These are phyloP conservation scores for Phytophthora hibernalis DNA, from an alignment of 352 stramenopile genomes.

Conservation along the genomic window DNA sequence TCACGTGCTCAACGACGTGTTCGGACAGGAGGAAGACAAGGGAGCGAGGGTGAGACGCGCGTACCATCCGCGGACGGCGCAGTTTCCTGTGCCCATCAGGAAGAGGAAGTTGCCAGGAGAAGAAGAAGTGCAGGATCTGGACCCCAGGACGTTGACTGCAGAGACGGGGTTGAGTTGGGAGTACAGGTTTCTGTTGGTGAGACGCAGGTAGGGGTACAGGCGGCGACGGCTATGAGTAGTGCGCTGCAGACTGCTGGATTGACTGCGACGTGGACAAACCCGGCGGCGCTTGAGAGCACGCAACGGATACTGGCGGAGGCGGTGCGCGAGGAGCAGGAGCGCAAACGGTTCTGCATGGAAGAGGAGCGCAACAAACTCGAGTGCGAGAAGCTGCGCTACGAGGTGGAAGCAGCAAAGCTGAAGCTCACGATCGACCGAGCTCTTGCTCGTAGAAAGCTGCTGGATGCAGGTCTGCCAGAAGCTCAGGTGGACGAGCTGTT, in stretches of 20 bases:
- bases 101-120: constrained; percentile 25
- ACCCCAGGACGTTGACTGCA: not conserved
- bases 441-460: constrained; percentile 59
- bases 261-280: constrained; percentile 31
- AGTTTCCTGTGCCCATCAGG: constrained; percentile 3
- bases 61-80: constrained; percentile 20
- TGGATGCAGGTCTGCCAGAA: constrained; percentile 53
- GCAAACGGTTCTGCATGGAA: constrained; percentile 66
- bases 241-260: constrained; percentile 22
- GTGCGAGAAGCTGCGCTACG: constrained; percentile 68
- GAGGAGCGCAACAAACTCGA: constrained; percentile 68
- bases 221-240: not conserved
- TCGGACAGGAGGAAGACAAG: constrained; percentile 48
- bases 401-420: constrained; percentile 61
- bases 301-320: constrained; percentile 60
- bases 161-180: not conserved
- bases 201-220: not conserved
- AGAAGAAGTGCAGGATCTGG: constrained; percentile 13
- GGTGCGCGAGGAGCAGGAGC: constrained; percentile 71
- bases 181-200: not conserved
- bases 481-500: constrained; percentile 48
- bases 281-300: constrained; percentile 53
- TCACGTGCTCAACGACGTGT: constrained; percentile 66
- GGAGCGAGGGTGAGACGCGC: constrained; percentile 33
- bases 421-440: constrained; percentile 60